Conservation (phyloP, 2,329 filamentous ascomycete species). For the Penicillium glabrum region DNA sequence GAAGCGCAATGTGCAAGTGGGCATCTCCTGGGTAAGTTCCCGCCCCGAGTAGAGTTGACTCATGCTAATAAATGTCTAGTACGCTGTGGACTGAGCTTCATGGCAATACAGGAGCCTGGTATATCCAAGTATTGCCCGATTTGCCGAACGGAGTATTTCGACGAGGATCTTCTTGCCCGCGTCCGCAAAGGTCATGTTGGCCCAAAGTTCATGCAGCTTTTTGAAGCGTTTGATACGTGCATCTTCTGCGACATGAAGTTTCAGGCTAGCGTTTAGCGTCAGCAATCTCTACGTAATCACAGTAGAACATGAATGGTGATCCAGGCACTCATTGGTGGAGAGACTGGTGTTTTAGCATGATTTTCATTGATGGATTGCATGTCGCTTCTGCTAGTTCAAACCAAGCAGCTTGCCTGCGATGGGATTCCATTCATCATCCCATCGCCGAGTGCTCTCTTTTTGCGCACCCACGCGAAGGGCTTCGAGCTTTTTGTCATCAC, state of each 20-base stretch:
- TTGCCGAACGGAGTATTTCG: slow-evolving; percentile 52
- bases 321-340: not conserved
- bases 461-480: slow-evolving; percentile 68
- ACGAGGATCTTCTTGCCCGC: slow-evolving; percentile 39
- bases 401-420: slow-evolving; percentile 74
- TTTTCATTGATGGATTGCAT: not conserved
- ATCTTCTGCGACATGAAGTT: slow-evolving; percentile 39
- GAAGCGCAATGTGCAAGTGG: slow-evolving; percentile 52
- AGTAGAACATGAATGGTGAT: not conserved
- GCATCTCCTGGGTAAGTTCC: slow-evolving; percentile 50
- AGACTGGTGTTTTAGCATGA: not conserved
- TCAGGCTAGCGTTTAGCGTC: slow-evolving; percentile 16
- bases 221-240: slow-evolving; percentile 37
- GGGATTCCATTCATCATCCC: slow-evolving; percentile 91
- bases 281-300: not conserved
- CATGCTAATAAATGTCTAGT: slow-evolving; percentile 31
- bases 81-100: slow-evolving; percentile 56
- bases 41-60: not conserved
- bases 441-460: slow-evolving; percentile 72
- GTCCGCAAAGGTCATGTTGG: slow-evolving; percentile 17
- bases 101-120: slow-evolving; percentile 56
- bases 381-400: not conserved
- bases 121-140: slow-evolving; percentile 55
- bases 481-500: slow-evolving; percentile 56
- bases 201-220: slow-evolving; percentile 23